Conservation (phyloP, 805 yeast species). For the Candida orba region DNA sequence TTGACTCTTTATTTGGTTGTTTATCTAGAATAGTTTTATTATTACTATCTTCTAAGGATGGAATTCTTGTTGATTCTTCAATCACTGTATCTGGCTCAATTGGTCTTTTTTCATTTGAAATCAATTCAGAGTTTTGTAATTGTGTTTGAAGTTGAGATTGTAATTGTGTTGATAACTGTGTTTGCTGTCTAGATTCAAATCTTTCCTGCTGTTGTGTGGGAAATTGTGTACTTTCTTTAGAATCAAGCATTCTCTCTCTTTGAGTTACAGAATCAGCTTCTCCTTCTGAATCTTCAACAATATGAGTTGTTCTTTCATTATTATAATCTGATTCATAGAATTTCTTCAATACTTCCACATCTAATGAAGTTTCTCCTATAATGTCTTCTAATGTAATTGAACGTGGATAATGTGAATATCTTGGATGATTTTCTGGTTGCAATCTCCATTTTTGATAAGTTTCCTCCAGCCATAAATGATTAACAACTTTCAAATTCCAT, state of each 20-base stretch:
- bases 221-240: not conserved
- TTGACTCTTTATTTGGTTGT: conserved; percentile 1
- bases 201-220: not conserved
- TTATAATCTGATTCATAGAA: conserved; percentile 29
- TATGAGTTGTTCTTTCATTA: conserved; percentile 12
- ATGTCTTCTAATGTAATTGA: conserved; percentile 36
- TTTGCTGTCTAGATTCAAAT: not conserved
- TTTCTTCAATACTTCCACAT: conserved; percentile 31
- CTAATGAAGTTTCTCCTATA: conserved; percentile 46
- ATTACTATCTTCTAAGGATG: conserved; percentile 9
- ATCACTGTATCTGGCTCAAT: not conserved
- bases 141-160: not conserved
- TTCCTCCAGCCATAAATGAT: conserved; percentile 87
- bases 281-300: conserved; percentile 21
- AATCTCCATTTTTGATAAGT: conserved; percentile 57
- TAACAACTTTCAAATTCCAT: conserved; percentile 63
- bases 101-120: not conserved
- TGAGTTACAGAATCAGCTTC: not conserved
- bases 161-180: not conserved
- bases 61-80: conserved; percentile 2
- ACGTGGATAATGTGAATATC: conserved; percentile 42
- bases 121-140: not conserved
- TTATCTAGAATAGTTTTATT: not conserved
- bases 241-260: not conserved
- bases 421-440: conserved; percentile 37